Base-by-base conservation (phyloP, 164 flowering plant genomes). In the Chimonanthus praecox region DNA sequence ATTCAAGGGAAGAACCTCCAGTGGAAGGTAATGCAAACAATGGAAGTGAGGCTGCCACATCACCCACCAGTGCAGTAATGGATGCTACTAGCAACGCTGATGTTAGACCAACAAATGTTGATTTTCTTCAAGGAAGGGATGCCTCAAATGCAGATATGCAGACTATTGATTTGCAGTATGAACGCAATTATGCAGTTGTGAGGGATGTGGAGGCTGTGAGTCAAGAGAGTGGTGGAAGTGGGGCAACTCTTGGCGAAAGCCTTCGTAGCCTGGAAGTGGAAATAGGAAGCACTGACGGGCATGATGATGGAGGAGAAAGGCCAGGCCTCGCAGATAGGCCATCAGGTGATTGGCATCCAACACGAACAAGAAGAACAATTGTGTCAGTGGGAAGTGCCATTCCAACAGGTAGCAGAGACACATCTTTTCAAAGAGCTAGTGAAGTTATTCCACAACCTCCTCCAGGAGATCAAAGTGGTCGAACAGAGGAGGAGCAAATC, bases 281-380 rank as follows among this genome's bases (percentile, higher is more conserved):
- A 79, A 93, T 95, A 67, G 99, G 99, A 72, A 95, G 99, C 86
- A 97, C 94, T 54, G 99, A 95, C 86, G 99, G 99, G 33, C 99
- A 95, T 83, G 98, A 95, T 84, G 99, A 95, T 86, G 92, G 93
- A 76, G 98, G 94, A 71, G 97, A 94, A 44, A 87, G 97, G 76
- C 97, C 87, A 74, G 89, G 83, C 71, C 86, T 93, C 45, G 74
- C 87, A 5, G 95, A 91, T 71, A 85, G 92, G 78, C 79, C 88
- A 67, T 50, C 84, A 78, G 86, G 85, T 68, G 91, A 89, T 76
- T 47, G 78, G 62, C 92, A 82, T 49, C 76, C 83, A 49, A 68
- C 82, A 71, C 89, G 93, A 16, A 2, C 78, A 3, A 89, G 99
- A 80, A 90, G 97, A 74, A 33, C 33, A 33, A 33, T 33, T 33